Conservation (phyloP, 2,329 filamentous ascomycete genomes). For the Apiospora sp. region DNA sequence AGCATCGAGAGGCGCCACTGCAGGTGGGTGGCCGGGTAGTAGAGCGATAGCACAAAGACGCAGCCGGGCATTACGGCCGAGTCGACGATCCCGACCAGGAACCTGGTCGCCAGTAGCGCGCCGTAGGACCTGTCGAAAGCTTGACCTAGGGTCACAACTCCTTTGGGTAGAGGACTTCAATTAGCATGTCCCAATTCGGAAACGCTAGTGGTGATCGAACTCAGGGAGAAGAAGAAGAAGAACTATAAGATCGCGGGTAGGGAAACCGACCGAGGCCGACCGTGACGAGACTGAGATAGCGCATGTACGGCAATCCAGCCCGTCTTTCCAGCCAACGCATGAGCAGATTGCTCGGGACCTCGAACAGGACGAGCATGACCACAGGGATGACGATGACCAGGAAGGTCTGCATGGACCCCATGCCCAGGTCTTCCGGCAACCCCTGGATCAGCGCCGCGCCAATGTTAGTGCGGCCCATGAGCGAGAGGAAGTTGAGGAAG, state of each 20-base stretch:
- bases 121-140: conserved; percentile 36
- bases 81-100: conserved; percentile 37
- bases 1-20: conserved; percentile 37
- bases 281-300: conserved; percentile 35
- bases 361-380: conserved; percentile 28
- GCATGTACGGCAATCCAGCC: conserved; percentile 31
- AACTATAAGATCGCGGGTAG: neutral
- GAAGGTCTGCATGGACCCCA: conserved; percentile 36
- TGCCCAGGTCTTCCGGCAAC: conserved; percentile 36
- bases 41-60: conserved; percentile 36
- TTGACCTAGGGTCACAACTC: conserved; percentile 34
- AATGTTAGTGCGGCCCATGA: conserved; percentile 39
- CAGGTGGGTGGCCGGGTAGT: conserved; percentile 35
- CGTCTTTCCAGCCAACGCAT: conserved; percentile 32
- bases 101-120: conserved; percentile 33
- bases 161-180: neutral
- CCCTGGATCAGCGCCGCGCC: conserved; percentile 36
- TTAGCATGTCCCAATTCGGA: neutral
- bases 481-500: conserved; percentile 39
- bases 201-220: neutral
- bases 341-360: conserved; percentile 36
- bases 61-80: conserved; percentile 37
- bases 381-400: conserved; percentile 32
- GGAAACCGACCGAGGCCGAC: conserved; percentile 31
- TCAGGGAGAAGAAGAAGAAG: neutral